Percentiles rank a stretch among this genome's conserved stretches.
Conservation (phyloP, 1,284 basidiomycete genomes). For the Heterobasidion parviporum region DNA sequence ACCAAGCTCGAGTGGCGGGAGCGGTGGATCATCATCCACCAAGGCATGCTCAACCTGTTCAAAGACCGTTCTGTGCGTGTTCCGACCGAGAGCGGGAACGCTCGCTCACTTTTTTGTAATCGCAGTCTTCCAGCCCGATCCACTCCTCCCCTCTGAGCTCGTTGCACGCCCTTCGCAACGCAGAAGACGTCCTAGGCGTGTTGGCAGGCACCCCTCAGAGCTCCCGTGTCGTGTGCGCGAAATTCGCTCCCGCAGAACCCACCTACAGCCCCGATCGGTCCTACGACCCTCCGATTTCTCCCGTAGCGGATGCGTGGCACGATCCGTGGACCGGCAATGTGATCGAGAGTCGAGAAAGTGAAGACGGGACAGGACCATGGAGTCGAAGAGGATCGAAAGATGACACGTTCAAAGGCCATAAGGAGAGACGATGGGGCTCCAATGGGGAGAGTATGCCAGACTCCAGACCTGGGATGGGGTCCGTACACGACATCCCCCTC, state of each 20-base stretch:
- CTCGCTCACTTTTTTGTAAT: neutral
- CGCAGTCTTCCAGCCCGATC: conserved; percentile 7
- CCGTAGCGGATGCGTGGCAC: conserved; percentile 3
- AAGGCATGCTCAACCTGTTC: conserved; percentile 46
- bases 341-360: conserved; percentile 4
- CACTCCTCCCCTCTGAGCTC: conserved; percentile 8
- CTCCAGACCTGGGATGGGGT: conserved; percentile 9
- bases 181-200: conserved; percentile 5
- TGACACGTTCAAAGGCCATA: conserved; percentile 9
- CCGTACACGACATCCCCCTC: conserved; percentile 4
- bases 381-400: conserved; percentile 12
- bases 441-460: conserved; percentile 5
- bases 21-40: conserved; percentile 53
- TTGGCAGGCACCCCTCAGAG: conserved; percentile 6
- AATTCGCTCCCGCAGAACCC: conserved; percentile 24
- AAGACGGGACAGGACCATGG: conserved; percentile 5
- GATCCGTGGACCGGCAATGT: conserved; percentile 10
- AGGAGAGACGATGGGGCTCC: conserved; percentile 4
- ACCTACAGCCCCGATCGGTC: neutral
- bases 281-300: neutral
- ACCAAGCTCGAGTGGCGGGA: conserved; percentile 50
- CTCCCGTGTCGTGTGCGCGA: conserved; percentile 39
- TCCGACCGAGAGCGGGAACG: neutral
- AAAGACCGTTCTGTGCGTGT: conserved; percentile 42
- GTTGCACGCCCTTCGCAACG: conserved; percentile 9